A percentile compares a stretch with the other conserved stretches of the same genome.
phyloP scores from a whole-genome alignment of 1,284 basidiomycete species.

The Anthracocystis setariae region DNA sequence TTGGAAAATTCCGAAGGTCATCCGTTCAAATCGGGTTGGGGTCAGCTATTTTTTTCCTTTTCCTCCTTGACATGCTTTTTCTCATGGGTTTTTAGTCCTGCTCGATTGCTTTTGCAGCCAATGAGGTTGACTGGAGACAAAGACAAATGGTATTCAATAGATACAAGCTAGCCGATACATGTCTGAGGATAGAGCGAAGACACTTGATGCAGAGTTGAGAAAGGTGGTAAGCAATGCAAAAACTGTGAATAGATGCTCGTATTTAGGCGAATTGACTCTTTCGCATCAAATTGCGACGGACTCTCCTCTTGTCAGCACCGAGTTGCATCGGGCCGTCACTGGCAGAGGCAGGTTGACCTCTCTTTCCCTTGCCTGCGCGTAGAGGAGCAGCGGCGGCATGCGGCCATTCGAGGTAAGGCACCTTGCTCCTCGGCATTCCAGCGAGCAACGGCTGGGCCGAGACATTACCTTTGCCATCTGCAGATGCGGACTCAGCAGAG shows the following conservation, averaged over 20 bases:
- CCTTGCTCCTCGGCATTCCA: constrained; percentile 73
- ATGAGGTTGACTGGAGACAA: too few species aligned
- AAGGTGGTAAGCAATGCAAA: neutral
- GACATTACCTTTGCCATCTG: neutral
- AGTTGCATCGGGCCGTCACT: constrained; percentile 50
- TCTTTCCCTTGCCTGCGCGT: constrained; percentile 18
- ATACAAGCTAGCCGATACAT: too few species aligned
- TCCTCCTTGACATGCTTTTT: neutral
- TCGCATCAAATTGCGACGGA: constrained; percentile 88
- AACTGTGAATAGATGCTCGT: too few species aligned
- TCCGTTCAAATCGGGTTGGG: constrained; percentile 53
- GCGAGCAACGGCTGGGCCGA: constrained; percentile 68
- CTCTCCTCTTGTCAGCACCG: constrained; percentile 77
- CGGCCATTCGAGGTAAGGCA: constrained; percentile 85
- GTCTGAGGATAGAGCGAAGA: too few species aligned
- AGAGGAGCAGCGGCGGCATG: constrained; percentile 72
- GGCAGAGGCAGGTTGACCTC: constrained; percentile 5
- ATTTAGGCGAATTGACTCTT: constrained; percentile 37
- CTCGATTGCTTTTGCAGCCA: too few species aligned
- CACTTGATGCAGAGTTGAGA: too few species aligned
- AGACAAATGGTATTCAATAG: too few species aligned
- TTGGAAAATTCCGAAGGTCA: constrained; percentile 46
- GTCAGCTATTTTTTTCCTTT: constrained; percentile 19
- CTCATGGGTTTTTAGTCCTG: too few species aligned
- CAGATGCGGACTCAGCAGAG: neutral